These are phyloP conservation scores for Pseudonitzschia pungens DNA, from an alignment of 108 stramenopile genomes.

Conservation along the genomic window DNA sequence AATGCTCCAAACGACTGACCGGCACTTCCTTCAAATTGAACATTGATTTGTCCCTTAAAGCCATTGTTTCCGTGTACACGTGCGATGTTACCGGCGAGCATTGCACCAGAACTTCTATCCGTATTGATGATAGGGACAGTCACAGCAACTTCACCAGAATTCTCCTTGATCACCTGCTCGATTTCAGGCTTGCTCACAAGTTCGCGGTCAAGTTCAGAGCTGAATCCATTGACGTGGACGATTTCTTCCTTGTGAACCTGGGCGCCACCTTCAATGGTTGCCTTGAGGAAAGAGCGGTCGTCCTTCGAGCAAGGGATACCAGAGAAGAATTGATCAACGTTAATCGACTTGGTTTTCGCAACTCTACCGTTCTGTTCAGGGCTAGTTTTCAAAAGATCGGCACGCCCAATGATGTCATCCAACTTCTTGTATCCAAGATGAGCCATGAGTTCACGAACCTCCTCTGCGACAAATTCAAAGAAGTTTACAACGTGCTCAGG, in stretches of 20 bases:
- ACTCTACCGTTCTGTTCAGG: constrained; percentile 60
- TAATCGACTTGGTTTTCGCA: constrained; percentile 71
- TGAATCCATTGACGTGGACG: constrained; percentile 81
- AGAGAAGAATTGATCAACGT: constrained; percentile 71
- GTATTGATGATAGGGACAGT: constrained; percentile 81
- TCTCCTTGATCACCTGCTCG: constrained; percentile 70
- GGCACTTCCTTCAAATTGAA: constrained; percentile 90
- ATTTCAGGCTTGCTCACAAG: constrained; percentile 62
- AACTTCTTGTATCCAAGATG: constrained; percentile 90
- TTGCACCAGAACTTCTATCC: constrained; percentile 84
- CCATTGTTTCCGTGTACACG: constrained; percentile 87
- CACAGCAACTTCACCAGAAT: constrained; percentile 60
- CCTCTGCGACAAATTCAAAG: constrained; percentile 94
- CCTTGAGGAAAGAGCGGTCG: constrained; percentile 70
- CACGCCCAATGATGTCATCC: constrained; percentile 92
- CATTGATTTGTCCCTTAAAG: constrained; percentile 83
- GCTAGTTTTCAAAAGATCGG: constrained; percentile 81
- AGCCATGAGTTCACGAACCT: constrained; percentile 83
- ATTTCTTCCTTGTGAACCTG: constrained; percentile 58
- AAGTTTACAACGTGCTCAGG: constrained; percentile 98
- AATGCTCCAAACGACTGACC: constrained; percentile 96
- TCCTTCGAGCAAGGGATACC: constrained; percentile 66
- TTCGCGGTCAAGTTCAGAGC: constrained; percentile 84
- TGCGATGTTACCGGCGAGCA: constrained; percentile 91
- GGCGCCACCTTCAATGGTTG: constrained; percentile 62